phyloP scores from a whole-genome alignment of 495 filamentous ascomycete genomes.

The Talaromyces nanjingensis region DNA sequence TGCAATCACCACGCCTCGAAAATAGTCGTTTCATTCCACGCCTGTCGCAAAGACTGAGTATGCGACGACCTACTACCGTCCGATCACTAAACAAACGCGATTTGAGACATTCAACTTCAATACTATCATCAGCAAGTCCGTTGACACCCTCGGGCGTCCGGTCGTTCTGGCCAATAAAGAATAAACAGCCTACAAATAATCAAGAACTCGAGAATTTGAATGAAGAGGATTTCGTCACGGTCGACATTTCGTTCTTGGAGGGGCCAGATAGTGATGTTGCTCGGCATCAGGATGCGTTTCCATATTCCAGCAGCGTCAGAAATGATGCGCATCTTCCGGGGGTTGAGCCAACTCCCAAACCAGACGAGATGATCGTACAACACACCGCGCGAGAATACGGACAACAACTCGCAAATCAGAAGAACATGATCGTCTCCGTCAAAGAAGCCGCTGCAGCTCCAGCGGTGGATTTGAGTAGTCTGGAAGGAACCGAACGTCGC shows the following conservation, averaged over 20 bases:
- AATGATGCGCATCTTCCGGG: background rate
- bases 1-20: background rate
- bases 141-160: constrained; percentile 5
- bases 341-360: background rate
- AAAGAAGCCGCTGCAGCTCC: constrained; percentile 10
- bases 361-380: constrained; percentile 3
- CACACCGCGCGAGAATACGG: constrained; percentile 10
- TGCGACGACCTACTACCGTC: constrained; percentile 45
- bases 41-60: background rate
- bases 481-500: constrained; percentile 12
- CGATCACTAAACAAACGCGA: constrained; percentile 25
- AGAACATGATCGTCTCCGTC: constrained; percentile 13
- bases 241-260: constrained; percentile 17
- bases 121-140: constrained; percentile 8
- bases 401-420: constrained; percentile 12
- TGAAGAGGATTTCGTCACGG: constrained; percentile 11
- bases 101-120: constrained; percentile 13
- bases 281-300: background rate
- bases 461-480: constrained; percentile 14
- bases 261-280: constrained; percentile 7
- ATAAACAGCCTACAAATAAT: constrained; percentile 1
- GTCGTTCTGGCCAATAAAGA: constrained; percentile 6
- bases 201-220: constrained; percentile 12
- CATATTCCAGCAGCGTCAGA: background rate
- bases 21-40: background rate